Percentiles rank a stretch among this genome's conserved stretches.
Evolutionary conservation across 495 filamentous ascomycete genomes (phyloP).

Genomic region (Daldinia childiae): DNA sequence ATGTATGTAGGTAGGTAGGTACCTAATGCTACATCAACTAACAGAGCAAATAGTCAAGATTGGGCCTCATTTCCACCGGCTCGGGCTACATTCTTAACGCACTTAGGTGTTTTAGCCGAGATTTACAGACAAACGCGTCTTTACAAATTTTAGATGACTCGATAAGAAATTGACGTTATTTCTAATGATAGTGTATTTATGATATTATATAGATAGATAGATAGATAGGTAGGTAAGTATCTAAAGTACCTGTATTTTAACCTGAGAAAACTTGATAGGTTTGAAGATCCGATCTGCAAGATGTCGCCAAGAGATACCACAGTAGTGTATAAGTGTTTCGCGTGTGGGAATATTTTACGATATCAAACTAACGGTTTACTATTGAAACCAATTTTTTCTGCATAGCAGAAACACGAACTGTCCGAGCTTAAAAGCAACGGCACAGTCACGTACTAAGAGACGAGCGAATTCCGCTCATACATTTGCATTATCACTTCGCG

Average conservation of each 20-base stretch:
- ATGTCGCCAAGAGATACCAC: neutral
- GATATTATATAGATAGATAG: no score
- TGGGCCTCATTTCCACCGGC: neutral
- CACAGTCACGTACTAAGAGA: neutral
- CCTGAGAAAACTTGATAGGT: neutral
- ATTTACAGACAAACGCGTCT: neutral
- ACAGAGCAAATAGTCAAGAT: neutral
- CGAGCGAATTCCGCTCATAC: neutral
- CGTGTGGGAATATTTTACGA: no score
- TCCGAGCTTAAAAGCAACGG: neutral
- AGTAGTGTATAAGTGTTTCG: no score
- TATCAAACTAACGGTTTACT: no score
- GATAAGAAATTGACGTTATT: neutral
- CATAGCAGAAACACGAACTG: neutral
- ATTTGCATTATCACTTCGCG: neutral
- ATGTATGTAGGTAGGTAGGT: neutral
- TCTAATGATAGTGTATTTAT: neutral
- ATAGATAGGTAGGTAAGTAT: no score
- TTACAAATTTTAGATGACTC: slow-evolving; percentile 5
- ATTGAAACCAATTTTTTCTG: no score
- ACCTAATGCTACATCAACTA: no score
- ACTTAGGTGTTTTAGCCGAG: slow-evolving; percentile 9
- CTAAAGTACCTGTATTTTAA: neutral
- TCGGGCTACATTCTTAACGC: neutral
- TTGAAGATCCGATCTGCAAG: neutral